A percentile compares a stretch with the other conserved stretches of the same genome.
Conservation (phyloP, 306 rosid species). For the Hippophae tibetana region DNA sequence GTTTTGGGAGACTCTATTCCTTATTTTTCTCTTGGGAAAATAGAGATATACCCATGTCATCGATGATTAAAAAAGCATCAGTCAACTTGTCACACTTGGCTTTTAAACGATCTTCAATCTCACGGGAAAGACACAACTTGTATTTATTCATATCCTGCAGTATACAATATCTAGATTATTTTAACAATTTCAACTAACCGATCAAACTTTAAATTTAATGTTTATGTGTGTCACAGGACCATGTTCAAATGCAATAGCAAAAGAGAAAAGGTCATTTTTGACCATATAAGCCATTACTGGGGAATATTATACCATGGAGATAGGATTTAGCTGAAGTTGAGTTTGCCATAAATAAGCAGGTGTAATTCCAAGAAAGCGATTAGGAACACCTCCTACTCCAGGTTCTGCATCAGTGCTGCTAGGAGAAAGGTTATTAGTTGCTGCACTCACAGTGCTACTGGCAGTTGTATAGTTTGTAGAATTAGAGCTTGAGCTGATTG, state of each 20-base stretch:
- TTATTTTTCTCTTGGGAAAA: not conserved
- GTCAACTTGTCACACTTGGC: slow-evolving; percentile 62
- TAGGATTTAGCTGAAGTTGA: slow-evolving; percentile 56
- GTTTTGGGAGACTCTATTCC: too few species aligned
- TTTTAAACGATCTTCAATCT: slow-evolving; percentile 68
- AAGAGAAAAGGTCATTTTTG: not conserved
- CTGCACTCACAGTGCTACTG: slow-evolving; percentile 36
- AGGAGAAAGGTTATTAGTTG: slow-evolving; percentile 25
- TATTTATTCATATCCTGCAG: slow-evolving; percentile 76
- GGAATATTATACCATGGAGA: slow-evolving; percentile 45
- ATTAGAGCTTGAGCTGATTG: slow-evolving; percentile 51
- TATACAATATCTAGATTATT: slow-evolving; percentile 3
- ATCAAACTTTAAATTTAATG: slow-evolving; percentile 6
- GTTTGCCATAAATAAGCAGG: slow-evolving; percentile 82
- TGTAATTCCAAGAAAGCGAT: slow-evolving; percentile 80
- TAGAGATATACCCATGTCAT: slow-evolving; percentile 52
- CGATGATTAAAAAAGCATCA: slow-evolving; percentile 49
- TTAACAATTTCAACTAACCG: slow-evolving; percentile 5
- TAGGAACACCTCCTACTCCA: slow-evolving; percentile 84
- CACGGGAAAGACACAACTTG: slow-evolving; percentile 61
- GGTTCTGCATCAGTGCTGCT: slow-evolving; percentile 48
- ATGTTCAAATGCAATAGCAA: not conserved
- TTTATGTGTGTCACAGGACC: not conserved
- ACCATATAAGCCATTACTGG: not conserved
- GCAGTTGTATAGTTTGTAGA: slow-evolving; percentile 57